Evolutionary conservation across 768 basidiomycete genomes (phyloP), one percentile per base, ranked within the genome.

Genomic region (Leccinum disarticulatum): DNA sequence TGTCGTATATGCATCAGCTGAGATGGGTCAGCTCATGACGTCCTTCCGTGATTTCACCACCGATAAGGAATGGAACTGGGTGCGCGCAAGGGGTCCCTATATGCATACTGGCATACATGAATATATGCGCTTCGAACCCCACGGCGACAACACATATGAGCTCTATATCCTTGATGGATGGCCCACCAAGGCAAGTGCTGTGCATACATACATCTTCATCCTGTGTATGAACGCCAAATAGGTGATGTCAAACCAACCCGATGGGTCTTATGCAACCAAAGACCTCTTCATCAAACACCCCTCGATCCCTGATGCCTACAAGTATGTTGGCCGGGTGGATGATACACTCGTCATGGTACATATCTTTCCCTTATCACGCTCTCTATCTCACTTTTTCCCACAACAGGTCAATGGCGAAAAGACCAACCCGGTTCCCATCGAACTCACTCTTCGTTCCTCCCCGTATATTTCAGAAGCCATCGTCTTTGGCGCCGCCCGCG

Each of bases 11-110:
- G 19, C 28, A 25, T 33, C 27, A 64, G 68, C 59, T 4, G 60
- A 79, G 66, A 76, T 76, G 52, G 79, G 77, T 47, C 68, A 70
- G 9, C 67, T 83, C 17, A 74, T 82, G 69, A 81, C 77, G 53
- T 83, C 81, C 13, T 73, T 76, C 53, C 79, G 82, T 35, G 75
- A 82, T 58, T 82, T 79, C 57, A 68, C 68, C 5, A 73, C 63
- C 4, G 83, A 86, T 73, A 84, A 83, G 66, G 78, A 61, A 11
- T 86, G 84, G 84, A 83, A 81, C 63, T 85, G 80, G 79, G 66
- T 80, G 47, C 77, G 80, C 28, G 62, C 70, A n/a, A 72, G 69
- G 31, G 66, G 70, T 2, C 66, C 71, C 0, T 19, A 66, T 48
- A 19, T 66, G 6, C 57, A 58, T 9, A 60, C 66, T 1, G 56